phyloP scores from a whole-genome alignment of 805 yeast genomes.

The Teunomyces pallodes region DNA sequence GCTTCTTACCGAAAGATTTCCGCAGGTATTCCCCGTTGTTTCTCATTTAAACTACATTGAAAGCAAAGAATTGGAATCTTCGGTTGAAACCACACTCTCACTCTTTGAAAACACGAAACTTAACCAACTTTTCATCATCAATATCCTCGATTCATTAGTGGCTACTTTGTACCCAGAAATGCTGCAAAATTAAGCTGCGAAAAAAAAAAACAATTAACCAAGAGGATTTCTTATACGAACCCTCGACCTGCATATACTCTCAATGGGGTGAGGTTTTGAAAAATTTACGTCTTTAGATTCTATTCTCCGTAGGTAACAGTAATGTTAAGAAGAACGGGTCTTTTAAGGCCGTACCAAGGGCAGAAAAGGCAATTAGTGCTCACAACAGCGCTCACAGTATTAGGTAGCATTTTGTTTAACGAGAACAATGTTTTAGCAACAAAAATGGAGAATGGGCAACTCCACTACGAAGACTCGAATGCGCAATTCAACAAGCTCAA shows the following conservation, averaged over 20 bases:
- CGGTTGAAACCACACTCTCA: slow-evolving; percentile 8
- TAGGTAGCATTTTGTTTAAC: slow-evolving; percentile 32
- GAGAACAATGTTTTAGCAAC: slow-evolving; percentile 57
- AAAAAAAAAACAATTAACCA: not conserved
- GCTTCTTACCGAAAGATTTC: slow-evolving; percentile 6
- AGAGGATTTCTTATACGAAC: too few species aligned
- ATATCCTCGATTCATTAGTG: slow-evolving; percentile 40
- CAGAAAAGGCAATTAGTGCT: slow-evolving; percentile 11
- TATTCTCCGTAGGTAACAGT: not conserved
- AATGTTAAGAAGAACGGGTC: not conserved
- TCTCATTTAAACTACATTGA: slow-evolving; percentile 6
- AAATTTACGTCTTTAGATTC: not conserved
- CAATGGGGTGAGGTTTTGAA: not conserved
- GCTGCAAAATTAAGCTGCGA: not conserved
- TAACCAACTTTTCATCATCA: slow-evolving; percentile 44
- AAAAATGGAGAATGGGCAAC: slow-evolving; percentile 52
- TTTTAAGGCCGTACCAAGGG: not conserved
- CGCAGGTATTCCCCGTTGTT: not conserved
- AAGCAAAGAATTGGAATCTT: slow-evolving; percentile 6
- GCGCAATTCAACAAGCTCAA: slow-evolving; percentile 26
- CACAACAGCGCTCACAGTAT: slow-evolving; percentile 15
- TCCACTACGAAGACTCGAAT: slow-evolving; percentile 38
- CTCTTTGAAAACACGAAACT: slow-evolving; percentile 21
- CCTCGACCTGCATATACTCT: too few species aligned
- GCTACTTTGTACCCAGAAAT: slow-evolving; percentile 40